Base-by-base conservation (phyloP, 2,329 filamentous ascomycete species). In the Neopestalotiopsis sp. region DNA sequence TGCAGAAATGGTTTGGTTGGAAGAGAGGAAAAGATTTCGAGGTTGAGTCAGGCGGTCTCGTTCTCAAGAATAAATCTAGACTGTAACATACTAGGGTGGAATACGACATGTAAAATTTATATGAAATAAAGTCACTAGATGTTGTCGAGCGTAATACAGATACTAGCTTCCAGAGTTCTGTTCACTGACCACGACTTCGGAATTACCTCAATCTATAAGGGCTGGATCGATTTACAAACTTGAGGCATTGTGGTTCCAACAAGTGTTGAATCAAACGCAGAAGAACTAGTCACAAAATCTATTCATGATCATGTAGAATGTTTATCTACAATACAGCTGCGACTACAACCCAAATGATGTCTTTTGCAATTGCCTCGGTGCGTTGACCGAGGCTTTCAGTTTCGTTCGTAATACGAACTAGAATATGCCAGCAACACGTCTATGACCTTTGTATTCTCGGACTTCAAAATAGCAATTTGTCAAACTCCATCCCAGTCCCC, bases 1-100 rank as follows among this genome's bases (percentile, higher is more conserved):
- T 98, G 71, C 81, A 81, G 65, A 78, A 85, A 64, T 98, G 95
- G 95, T 84, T 92, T 73, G 93, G 94, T 0, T 97, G 94, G 94
- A 85, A 83, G 69, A 87, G 84, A 74, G 94, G 92, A 0, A 84
- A 81, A 69, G 89, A 97, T 40, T 97, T 91, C 77, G 86, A 89
- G n/a, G 83, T 93, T 1, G 80, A 85, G 34, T 82, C 88, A 34
- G 92, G 91, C 0, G 90, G 88, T 0, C 78, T 94, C 71, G 85
- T 91, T 24, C 79, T 84, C 70, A 86, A 81, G 67, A 75, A 79
- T n/a, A 79, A 76, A 72, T 77, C 84, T 13, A 86, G 83, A 73
- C 75, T 87, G 72, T 86, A 75, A 59, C 38, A 17, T 38, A 62
- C 4, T n/a, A 38, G 45, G 6, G 4, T 52, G n/a, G 5, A 24